Evolutionary conservation across 257 asterid species (phyloP), one percentile per base, ranked within the genome.

Genomic region (Jasminum sambac): DNA sequence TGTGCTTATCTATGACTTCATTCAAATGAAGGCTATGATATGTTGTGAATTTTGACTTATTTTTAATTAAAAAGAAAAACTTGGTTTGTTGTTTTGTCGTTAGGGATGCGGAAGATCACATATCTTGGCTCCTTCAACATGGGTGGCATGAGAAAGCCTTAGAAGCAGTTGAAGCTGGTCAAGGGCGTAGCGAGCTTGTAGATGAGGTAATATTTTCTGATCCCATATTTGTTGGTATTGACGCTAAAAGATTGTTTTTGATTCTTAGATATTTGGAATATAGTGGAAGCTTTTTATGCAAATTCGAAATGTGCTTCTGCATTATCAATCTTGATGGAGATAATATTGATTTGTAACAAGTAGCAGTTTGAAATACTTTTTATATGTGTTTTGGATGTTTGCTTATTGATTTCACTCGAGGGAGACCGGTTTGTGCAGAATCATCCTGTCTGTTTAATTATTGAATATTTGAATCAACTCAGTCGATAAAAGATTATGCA

Each of bases 91-190:
- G 17, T 50, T 77, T 75, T 74, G 43, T 75, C 78, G 74, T 71
- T 74, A 95, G 99, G 98, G 99, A 95, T 83, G 66, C 95, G 73
- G 99, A 95, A 85, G 99, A 91, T 83, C 99, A 95, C 86, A 91
- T 95, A 71, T 66, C 96, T 68, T 95, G 99, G 98, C 99, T 95
- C 81, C 95, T 95, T 73, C 91, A 91, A 82, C 99, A 90, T 76
- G 97, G 96, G 63, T 77, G 86, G 76, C 98, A 95, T 80, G 98
- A 90, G 82, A 88, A 91, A 80, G 99, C 99, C 72, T 84, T 95
- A 87, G 97, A 81, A 73, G 99, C 95, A 44, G 99, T 95, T 74
- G 99, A 95, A 87, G 96, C 96, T 72, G 92, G 98, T 77, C 88
- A 90, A 74, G 98, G 92, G 65, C 87, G 92, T 59, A 95, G 96